Conservation (phyloP, 129 eudicot species). For the Mikania micrantha region DNA sequence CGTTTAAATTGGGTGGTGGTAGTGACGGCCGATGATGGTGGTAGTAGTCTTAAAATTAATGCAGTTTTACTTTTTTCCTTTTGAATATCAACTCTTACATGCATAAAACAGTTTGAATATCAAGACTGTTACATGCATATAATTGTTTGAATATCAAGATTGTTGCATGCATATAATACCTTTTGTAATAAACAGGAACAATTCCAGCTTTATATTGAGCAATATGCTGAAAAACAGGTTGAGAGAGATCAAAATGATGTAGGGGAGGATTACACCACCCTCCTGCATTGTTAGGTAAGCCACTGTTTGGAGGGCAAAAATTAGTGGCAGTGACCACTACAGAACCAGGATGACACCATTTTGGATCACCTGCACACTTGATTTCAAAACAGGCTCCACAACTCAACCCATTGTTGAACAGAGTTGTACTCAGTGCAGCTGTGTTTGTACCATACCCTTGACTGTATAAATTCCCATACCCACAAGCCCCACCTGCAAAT, state of each 20-base stretch:
- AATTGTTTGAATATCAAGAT: too few species aligned
- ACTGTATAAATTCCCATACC: constrained; percentile 70
- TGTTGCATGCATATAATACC: constrained; percentile 34
- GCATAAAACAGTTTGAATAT: too few species aligned
- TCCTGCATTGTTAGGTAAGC: constrained; percentile 58
- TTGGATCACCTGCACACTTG: constrained; percentile 45
- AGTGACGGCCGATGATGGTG: too few species aligned
- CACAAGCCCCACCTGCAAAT: constrained; percentile 82
- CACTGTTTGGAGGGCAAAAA: constrained; percentile 71
- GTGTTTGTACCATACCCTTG: constrained; percentile 85
- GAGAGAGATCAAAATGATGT: constrained; percentile 76
- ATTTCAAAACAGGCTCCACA: constrained; percentile 83
- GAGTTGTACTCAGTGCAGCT: constrained; percentile 75
- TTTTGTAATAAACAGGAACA: constrained; percentile 65
- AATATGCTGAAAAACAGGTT: constrained; percentile 64
- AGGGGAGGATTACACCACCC: constrained; percentile 88
- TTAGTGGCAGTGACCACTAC: constrained; percentile 69
- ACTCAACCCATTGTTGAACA: constrained; percentile 66
- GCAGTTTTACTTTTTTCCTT: too few species aligned
- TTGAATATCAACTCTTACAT: too few species aligned
- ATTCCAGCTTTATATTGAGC: constrained; percentile 74
- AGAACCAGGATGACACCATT: constrained; percentile 56
- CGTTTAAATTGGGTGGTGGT: too few species aligned
- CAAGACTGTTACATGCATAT: too few species aligned
- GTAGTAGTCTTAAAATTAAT: too few species aligned